Percentiles rank a stretch among this genome's conserved stretches.
phyloP scores from a whole-genome alignment of 2,329 filamentous ascomycete genomes.

The Dothideomycetes sp. region DNA sequence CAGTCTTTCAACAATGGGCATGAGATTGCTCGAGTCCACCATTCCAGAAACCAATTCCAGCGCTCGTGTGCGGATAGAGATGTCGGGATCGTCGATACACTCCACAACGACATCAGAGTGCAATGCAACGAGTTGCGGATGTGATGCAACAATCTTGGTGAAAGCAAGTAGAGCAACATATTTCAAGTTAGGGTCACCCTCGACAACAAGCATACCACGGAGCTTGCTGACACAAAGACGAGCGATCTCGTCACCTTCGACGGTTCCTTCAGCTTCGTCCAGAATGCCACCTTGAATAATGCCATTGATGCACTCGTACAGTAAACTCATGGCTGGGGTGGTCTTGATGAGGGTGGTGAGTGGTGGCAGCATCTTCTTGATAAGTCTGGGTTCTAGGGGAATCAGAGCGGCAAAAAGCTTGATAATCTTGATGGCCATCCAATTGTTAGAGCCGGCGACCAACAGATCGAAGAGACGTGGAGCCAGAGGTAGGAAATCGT shows the following conservation, averaged over 20 bases:
- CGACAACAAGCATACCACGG: slow-evolving; percentile 84
- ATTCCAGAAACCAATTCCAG: slow-evolving; percentile 87
- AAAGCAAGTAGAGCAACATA: slow-evolving; percentile 93
- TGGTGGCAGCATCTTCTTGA: slow-evolving; percentile 83
- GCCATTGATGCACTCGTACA: slow-evolving; percentile 97
- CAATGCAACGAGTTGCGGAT: slow-evolving; percentile 77
- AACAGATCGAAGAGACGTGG: slow-evolving; percentile 86
- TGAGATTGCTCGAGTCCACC: slow-evolving; percentile 79
- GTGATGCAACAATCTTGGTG: slow-evolving; percentile 84
- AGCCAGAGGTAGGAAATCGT: slow-evolving; percentile 86
- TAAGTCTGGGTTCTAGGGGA: slow-evolving; percentile 80
- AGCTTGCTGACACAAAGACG: slow-evolving; percentile 86
- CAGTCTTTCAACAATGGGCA: slow-evolving; percentile 73
- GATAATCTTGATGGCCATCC: slow-evolving; percentile 99
- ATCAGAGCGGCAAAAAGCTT: slow-evolving; percentile 95
- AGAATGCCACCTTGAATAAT: slow-evolving; percentile 96
- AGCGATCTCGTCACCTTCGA: slow-evolving; percentile 84
- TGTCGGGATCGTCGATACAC: slow-evolving; percentile 90
- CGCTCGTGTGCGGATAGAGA: slow-evolving; percentile 88
- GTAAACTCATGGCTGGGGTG: slow-evolving; percentile 91
- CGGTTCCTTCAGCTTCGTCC: slow-evolving; percentile 66
- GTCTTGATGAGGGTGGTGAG: slow-evolving; percentile 88
- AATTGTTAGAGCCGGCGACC: slow-evolving; percentile 90
- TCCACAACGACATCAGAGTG: slow-evolving; percentile 95
- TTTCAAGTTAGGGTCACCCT: slow-evolving; percentile 93